Percentiles rank a stretch among this genome's conserved stretches.
Conservation (phyloP, 441 rosid genomes). For the Mallotus repandus region DNA sequence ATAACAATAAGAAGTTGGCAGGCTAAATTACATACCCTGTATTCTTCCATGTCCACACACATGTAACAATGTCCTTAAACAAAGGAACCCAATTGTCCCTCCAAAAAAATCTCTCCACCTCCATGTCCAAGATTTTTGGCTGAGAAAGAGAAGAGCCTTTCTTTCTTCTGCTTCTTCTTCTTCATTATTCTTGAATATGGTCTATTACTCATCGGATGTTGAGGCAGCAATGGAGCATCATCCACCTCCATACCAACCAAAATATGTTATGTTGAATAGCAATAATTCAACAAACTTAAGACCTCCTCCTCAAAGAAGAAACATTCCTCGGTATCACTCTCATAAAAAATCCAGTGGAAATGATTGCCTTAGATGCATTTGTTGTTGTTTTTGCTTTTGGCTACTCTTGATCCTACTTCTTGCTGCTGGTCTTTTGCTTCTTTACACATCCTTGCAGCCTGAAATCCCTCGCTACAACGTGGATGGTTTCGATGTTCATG, state of each 20-base stretch:
- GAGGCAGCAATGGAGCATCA: slow-evolving; percentile 23
- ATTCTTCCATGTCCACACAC: slow-evolving; percentile 28
- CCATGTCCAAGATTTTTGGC: slow-evolving; percentile 16
- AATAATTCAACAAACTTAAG: slow-evolving; percentile 17
- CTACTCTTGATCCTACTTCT: slow-evolving; percentile 32
- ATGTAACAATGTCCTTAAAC: slow-evolving; percentile 30
- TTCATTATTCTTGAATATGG: slow-evolving; percentile 17
- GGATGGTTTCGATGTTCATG: slow-evolving; percentile 26
- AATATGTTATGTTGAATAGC: slow-evolving; percentile 38
- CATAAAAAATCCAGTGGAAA: slow-evolving; percentile 12
- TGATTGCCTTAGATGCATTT: slow-evolving; percentile 40
- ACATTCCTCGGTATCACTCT: slow-evolving; percentile 39
- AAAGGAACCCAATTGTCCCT: slow-evolving; percentile 14
- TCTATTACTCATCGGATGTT: slow-evolving; percentile 16
- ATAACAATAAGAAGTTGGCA: background rate
- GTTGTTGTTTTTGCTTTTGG: slow-evolving; percentile 45
- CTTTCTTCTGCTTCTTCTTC: slow-evolving; percentile 4
- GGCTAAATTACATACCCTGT: background rate
- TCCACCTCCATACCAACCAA: slow-evolving; percentile 31
- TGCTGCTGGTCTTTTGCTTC: slow-evolving; percentile 10
- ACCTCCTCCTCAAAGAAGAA: slow-evolving; percentile 46
- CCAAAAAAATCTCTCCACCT: slow-evolving; percentile 10
- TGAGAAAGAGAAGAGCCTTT: slow-evolving; percentile 21
- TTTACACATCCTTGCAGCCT: slow-evolving; percentile 32
- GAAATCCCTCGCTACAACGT: slow-evolving; percentile 40